Conservation (phyloP, 1,284 basidiomycete species). For the Ganoderma resinaceum region DNA sequence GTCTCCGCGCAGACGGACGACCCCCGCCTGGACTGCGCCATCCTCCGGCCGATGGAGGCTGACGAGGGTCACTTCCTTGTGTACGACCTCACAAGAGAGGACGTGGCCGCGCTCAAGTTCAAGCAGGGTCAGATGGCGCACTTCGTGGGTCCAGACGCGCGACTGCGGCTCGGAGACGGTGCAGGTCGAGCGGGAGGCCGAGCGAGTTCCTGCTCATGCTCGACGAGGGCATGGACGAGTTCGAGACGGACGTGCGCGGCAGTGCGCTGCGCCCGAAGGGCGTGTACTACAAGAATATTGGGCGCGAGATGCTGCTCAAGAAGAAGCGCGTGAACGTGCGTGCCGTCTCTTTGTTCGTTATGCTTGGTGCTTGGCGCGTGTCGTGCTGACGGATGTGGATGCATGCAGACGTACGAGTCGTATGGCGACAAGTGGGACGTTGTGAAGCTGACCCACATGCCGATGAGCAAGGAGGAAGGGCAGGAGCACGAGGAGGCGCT, state of each 20-base stretch:
- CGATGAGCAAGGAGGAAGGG: constrained; percentile 59
- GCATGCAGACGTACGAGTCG: constrained; percentile 62
- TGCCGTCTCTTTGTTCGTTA: constrained; percentile 8
- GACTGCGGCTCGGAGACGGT: constrained; percentile 83
- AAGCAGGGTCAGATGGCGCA: constrained; percentile 37
- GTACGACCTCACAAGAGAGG: constrained; percentile 87
- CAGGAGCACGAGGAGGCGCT: constrained; percentile 59
- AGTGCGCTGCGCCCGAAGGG: constrained; percentile 48
- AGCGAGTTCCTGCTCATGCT: constrained; percentile 86
- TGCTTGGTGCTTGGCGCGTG: background rate
- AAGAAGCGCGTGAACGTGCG: constrained; percentile 84
- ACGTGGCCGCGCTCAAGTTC: constrained; percentile 53
- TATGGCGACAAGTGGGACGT: constrained; percentile 83
- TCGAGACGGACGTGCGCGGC: constrained; percentile 42
- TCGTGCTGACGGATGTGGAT: background rate
- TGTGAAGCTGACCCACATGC: constrained; percentile 64
- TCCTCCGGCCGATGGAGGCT: constrained; percentile 86
- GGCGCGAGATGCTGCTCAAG: constrained; percentile 85
- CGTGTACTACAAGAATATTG: constrained; percentile 89
- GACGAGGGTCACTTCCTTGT: constrained; percentile 88
- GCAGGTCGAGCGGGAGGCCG: constrained; percentile 82
- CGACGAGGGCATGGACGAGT: constrained; percentile 60
- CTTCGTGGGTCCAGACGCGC: constrained; percentile 47
- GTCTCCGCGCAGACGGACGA: constrained; percentile 61
- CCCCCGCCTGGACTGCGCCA: constrained; percentile 82